Evolutionary conservation across 2,329 filamentous ascomycete species (phyloP).

Genomic region (Aureobasidium pullulans): DNA sequence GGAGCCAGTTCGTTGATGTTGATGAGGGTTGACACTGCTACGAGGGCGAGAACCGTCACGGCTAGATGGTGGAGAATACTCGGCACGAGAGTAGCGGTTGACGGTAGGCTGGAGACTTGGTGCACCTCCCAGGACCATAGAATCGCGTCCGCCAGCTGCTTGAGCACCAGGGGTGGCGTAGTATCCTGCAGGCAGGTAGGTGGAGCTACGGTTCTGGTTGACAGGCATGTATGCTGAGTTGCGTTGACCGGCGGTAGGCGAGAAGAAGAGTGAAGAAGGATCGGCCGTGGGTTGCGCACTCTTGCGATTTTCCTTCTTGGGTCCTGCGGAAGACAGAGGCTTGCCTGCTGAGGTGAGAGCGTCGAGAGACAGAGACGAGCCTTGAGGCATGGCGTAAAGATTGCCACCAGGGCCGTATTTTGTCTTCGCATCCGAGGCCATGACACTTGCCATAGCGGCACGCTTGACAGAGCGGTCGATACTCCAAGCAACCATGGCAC

Average conservation of each 20-base stretch:
- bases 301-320: background rate
- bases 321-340: background rate
- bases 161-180: conserved; percentile 64
- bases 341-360: conserved; percentile 10
- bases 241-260: conserved; percentile 62
- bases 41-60: conserved; percentile 15
- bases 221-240: conserved; percentile 9
- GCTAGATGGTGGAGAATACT: conserved; percentile 15
- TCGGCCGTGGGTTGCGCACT: conserved; percentile 1
- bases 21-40: background rate
- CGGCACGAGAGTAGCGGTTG: conserved; percentile 24
- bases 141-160: conserved; percentile 33
- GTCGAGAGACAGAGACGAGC: conserved; percentile 31
- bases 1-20: background rate
- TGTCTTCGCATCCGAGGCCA: conserved; percentile 52
- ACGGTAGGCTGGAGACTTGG: conserved; percentile 25
- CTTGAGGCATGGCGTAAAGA: conserved; percentile 53
- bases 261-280: conserved; percentile 77
- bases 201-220: conserved; percentile 55
- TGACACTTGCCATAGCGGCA: conserved; percentile 68
- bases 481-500: conserved; percentile 77
- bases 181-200: conserved; percentile 85
- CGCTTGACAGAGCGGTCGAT: conserved; percentile 85
- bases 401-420: conserved; percentile 54
- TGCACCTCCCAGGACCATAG: conserved; percentile 37